These are phyloP conservation scores for Pleodorina starrii DNA, from an alignment of 139 green algal genomes.

Conservation along the genomic window DNA sequence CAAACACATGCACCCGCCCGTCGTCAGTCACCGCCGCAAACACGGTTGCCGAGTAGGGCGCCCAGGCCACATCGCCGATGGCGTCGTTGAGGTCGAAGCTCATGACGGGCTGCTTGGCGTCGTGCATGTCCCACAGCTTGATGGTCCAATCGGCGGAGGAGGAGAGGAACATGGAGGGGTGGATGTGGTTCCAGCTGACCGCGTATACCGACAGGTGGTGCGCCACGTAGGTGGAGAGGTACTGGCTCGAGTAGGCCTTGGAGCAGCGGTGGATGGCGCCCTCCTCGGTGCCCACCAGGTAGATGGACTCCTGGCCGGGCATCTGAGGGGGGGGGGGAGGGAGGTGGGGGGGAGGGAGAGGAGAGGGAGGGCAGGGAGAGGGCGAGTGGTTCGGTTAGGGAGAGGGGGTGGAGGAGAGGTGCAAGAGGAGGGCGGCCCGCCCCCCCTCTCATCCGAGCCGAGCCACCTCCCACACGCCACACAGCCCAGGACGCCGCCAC, in stretches of 20 bases:
- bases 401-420: no score
- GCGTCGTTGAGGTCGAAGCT: conserved; percentile 56
- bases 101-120: conserved; percentile 52
- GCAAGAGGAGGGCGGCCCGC: no score
- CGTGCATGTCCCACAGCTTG: conserved; percentile 73
- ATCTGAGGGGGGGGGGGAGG: conserved; percentile 31
- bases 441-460: no score
- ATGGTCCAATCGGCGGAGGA: conserved; percentile 94
- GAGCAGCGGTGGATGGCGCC: conserved; percentile 91
- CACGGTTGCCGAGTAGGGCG: conserved; percentile 88
- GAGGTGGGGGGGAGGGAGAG: background rate
- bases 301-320: conserved; percentile 71
- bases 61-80: conserved; percentile 93
- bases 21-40: conserved; percentile 91
- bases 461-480: no score
- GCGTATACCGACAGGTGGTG: conserved; percentile 80
- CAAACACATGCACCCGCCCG: conserved; percentile 87
- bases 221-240: conserved; percentile 84
- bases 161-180: conserved; percentile 89
- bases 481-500: no score
- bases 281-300: conserved; percentile 93
- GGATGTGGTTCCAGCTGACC: conserved; percentile 89
- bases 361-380: no score
- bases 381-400: no score
- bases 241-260: conserved; percentile 89